Conservation (phyloP, 495 filamentous ascomycete species). For the Penicillium daleae region DNA sequence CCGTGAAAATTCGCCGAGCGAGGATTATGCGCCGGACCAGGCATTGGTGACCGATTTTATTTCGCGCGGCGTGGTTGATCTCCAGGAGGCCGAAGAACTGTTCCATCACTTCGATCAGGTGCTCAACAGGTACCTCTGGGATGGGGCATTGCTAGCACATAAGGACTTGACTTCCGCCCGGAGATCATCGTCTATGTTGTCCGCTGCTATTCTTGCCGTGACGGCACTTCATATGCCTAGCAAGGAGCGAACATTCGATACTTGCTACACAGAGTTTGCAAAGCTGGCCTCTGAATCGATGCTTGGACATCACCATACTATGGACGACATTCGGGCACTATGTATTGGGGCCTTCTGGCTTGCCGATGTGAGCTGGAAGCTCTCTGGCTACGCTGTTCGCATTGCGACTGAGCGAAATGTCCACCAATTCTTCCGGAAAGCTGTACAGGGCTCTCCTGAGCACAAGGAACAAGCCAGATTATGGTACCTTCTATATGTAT, state of each 20-base stretch:
- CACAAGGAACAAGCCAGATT: constrained; percentile 51
- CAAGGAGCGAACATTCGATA: constrained; percentile 52
- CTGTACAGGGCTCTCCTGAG: constrained; percentile 48
- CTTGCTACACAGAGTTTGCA: constrained; percentile 57
- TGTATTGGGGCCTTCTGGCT: constrained; percentile 61
- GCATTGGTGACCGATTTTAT: constrained; percentile 57
- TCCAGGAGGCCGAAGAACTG: constrained; percentile 54
- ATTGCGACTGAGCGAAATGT: constrained; percentile 57
- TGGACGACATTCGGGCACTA: constrained; percentile 57
- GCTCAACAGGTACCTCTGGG: constrained; percentile 59
- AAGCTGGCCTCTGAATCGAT: constrained; percentile 55
- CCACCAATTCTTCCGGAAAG: constrained; percentile 55
- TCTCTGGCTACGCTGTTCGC: constrained; percentile 60
- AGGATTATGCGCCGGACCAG: constrained; percentile 41
- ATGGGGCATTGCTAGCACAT: constrained; percentile 51
- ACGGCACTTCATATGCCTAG: constrained; percentile 55
- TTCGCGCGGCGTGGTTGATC: constrained; percentile 48
- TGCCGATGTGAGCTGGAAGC: constrained; percentile 58
- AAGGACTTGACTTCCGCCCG: constrained; percentile 49
- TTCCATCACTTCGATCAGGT: constrained; percentile 55
- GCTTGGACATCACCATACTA: constrained; percentile 52
- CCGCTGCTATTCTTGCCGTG: constrained; percentile 55
- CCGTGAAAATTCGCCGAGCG: constrained; percentile 41
- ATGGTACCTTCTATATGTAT: constrained; percentile 59
- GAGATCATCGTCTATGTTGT: constrained; percentile 53